Percentiles rank a stretch among this genome's conserved stretches.
These are phyloP conservation scores for Triticum urartu DNA, from an alignment of 176 grass and related monocot species.

Conservation along the genomic window DNA sequence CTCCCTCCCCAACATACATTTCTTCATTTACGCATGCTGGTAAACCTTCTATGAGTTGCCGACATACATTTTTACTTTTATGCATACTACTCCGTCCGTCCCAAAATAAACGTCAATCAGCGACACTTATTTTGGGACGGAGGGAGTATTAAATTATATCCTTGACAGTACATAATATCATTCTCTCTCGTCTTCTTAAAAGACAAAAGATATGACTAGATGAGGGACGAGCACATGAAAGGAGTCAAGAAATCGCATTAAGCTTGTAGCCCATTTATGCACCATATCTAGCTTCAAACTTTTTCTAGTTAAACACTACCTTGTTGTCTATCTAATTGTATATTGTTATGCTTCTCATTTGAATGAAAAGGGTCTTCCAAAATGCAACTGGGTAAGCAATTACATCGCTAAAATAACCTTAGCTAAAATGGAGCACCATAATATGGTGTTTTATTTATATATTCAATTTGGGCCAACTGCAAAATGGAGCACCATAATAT, in stretches of 20 bases:
- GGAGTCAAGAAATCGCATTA: background rate
- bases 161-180: background rate
- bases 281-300: background rate
- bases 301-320: background rate
- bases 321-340: background rate
- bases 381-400: background rate
- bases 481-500: constrained; percentile 1
- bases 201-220: background rate
- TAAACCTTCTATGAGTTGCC: background rate
- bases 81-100: background rate
- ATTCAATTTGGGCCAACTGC: background rate
- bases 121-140: no score
- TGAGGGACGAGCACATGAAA: background rate
- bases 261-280: background rate
- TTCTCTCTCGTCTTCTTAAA: background rate
- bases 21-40: no score
- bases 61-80: background rate
- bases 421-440: background rate
- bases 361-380: background rate
- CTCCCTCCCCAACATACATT: background rate
- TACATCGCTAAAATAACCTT: background rate
- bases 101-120: no score
- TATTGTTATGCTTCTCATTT: background rate
- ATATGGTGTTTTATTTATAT: background rate
- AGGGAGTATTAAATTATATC: no score